A percentile compares a stretch with the other conserved stretches of the same genome.
Conservation (phyloP, 2,329 filamentous ascomycete genomes). For the Cytospora mali region DNA sequence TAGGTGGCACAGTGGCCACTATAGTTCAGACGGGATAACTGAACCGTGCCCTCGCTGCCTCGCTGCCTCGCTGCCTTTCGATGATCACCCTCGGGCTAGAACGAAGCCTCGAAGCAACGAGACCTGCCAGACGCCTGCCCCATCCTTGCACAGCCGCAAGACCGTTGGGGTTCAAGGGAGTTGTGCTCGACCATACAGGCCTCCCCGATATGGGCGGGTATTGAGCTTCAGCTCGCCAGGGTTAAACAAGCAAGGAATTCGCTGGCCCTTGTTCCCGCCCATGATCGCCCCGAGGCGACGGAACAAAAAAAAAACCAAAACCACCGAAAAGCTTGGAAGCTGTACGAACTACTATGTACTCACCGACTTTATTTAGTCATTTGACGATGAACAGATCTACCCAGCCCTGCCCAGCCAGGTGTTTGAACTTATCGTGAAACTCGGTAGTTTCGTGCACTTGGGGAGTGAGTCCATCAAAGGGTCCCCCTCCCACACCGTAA, state of each 20-base stretch:
- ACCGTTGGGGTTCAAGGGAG: neutral
- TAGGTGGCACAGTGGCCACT: neutral
- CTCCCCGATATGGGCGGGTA: conserved; percentile 6
- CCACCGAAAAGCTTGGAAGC: conserved; percentile 13
- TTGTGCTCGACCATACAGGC: conserved; percentile 3
- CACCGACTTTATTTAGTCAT: conserved; percentile 17
- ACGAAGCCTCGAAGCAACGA: neutral
- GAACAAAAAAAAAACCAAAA: neutral
- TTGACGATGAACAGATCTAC: neutral
- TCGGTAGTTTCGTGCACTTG: conserved; percentile 4
- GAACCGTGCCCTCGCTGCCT: too few relatives aligned
- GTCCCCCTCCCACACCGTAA: neutral
- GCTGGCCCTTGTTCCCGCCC: conserved; percentile 13
- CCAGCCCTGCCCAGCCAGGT: conserved; percentile 12
- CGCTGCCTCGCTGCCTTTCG: conserved; percentile 3
- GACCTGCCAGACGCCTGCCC: neutral
- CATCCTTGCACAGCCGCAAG: conserved; percentile 11
- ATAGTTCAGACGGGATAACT: neutral
- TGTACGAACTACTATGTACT: neutral
- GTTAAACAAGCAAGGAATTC: conserved; percentile 11
- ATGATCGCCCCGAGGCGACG: conserved; percentile 13
- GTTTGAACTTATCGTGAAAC: conserved; percentile 19
- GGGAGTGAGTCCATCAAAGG: conserved; percentile 15
- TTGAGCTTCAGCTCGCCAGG: conserved; percentile 25
- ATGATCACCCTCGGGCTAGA: conserved; percentile 15